These are phyloP conservation scores for Phytophthora meadii DNA, from an alignment of 352 stramenopile genomes.

Conservation along the genomic window DNA sequence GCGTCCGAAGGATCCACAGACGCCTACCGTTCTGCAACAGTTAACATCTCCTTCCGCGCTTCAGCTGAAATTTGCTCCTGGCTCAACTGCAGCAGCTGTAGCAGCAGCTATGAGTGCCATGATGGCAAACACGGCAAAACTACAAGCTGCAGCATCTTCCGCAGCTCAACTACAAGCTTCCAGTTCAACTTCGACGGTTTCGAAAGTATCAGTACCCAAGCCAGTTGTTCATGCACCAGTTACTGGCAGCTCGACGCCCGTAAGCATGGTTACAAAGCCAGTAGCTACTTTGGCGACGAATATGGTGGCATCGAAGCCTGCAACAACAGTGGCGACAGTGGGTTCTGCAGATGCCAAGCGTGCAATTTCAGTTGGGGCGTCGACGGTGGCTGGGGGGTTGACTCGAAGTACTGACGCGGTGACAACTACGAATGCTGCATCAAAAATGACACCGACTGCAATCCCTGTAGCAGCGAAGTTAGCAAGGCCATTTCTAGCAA, in stretches of 20 bases:
- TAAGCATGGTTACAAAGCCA: background rate
- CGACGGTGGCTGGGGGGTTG: too few species aligned
- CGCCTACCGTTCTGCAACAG: constrained; percentile 14
- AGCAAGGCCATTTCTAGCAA: too few species aligned
- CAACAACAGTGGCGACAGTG: background rate
- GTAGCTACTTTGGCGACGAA: constrained; percentile 1
- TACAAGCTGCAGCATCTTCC: constrained; percentile 17
- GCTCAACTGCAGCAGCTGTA: constrained; percentile 31
- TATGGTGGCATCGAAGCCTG: constrained; percentile 1
- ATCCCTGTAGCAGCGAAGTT: background rate
- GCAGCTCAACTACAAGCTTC: background rate
- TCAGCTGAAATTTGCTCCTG: constrained; percentile 33
- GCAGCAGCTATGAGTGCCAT: constrained; percentile 37
- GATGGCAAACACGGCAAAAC: constrained; percentile 34
- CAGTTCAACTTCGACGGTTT: too few species aligned
- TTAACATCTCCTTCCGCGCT: constrained; percentile 27
- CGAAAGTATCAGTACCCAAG: too few species aligned
- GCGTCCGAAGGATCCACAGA: constrained; percentile 31
- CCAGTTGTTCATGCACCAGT: too few species aligned
- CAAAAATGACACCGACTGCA: background rate
- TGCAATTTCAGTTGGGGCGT: background rate
- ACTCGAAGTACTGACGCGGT: too few species aligned
- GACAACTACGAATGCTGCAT: background rate
- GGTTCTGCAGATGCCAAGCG: constrained; percentile 1
- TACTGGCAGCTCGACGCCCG: too few species aligned